phyloP scores from a whole-genome alignment of 306 rosid genomes.

The Sicyos baderoa region DNA sequence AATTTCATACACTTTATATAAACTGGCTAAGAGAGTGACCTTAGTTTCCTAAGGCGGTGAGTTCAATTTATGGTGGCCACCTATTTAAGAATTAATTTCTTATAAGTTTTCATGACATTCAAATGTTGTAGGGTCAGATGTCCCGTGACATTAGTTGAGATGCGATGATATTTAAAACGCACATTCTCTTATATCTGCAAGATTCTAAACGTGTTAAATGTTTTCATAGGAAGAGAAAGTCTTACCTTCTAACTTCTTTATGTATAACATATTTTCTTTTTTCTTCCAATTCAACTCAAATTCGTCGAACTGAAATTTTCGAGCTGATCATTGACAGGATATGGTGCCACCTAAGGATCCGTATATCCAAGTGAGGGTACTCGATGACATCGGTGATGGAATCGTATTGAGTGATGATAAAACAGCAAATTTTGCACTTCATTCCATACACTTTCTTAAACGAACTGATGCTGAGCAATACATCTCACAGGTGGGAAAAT shows the following conservation, averaged over 20 bases:
- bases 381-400: conserved; percentile 73
- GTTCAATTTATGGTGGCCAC: no score
- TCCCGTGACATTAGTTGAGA: no score
- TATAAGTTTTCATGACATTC: no score
- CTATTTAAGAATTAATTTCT: no score
- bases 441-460: conserved; percentile 89
- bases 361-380: conserved; percentile 79
- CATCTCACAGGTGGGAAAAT: conserved; percentile 50
- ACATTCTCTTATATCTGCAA: neutral
- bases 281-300: conserved; percentile 10
- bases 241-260: no score
- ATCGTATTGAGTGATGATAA: conserved; percentile 69
- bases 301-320: neutral
- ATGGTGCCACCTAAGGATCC: conserved; percentile 98
- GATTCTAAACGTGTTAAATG: neutral
- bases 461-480: conserved; percentile 83
- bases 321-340: conserved; percentile 48
- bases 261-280: neutral
- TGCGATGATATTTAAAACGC: no score
- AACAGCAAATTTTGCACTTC: conserved; percentile 61
- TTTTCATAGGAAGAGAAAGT: neutral
- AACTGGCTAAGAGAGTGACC: no score
- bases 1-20: conserved; percentile 29
- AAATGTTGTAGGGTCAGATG: no score
- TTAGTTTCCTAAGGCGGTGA: no score